Evolutionary conservation across 768 basidiomycete species (phyloP), one percentile per base, ranked within the genome.

Genomic region (Baorangia bicolor): DNA sequence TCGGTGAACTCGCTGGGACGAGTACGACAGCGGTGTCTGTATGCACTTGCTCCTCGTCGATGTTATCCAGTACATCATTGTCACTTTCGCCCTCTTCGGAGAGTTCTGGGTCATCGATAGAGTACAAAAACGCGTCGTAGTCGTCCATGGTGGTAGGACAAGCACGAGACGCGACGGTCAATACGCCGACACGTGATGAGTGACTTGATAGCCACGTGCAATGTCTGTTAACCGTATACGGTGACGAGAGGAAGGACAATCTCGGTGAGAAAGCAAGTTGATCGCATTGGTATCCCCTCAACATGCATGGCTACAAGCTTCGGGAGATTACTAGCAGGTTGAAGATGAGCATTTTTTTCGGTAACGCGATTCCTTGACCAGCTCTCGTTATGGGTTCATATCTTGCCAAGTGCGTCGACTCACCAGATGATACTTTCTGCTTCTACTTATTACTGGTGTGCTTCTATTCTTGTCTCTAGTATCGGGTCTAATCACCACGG

Each of bases 121-220:
- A 65, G 48, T 58, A 59, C 37, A 68, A 40, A 33, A 42, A 58
- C 48, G 60, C 65, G 38, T 66, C 65, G 56, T 62, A 66, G 54
- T 68, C 59, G 51, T 65, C 60, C 63, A 68, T 68, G 45, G 9
- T 39, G 46, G 21, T 27, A 27, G 4, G 25, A 4, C 7, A 18
- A 38, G 20, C 20, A 27, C 42, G 31, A 25, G 52, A 53, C 55
- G 53, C 64, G 64, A 28, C 9, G 11, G 7, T 12, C 1, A 21
- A 41, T 16, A 34, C 33, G 30, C n/a, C 21, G 12, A 54, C 55
- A 56, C 55, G 55, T 54, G 55, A 53, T 14, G 20, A 11, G 20
- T 12, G 4, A 18, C 34, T 35, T 34, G 34, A 34, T n/a, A n/a
- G n/a, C n/a, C n/a, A n/a, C n/a, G n/a, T n/a, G n/a, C n/a, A n/a